Percentiles rank a stretch among this genome's conserved stretches.
phyloP scores from a whole-genome alignment of 768 basidiomycete genomes.

The Xanthoconium purpureum region DNA sequence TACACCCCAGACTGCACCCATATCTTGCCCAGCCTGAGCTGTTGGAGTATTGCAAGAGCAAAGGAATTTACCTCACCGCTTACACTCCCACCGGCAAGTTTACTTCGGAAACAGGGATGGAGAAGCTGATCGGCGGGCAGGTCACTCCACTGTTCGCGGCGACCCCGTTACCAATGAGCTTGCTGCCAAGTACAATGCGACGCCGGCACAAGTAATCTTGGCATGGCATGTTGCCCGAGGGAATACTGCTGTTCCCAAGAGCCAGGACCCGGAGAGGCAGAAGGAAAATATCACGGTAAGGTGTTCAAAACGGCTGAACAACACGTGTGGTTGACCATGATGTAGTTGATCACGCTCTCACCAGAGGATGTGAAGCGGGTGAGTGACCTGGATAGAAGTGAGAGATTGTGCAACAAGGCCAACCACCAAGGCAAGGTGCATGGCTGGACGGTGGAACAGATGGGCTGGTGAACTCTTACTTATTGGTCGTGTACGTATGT shows the following conservation, averaged over 20 bases:
- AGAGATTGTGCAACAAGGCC: too few relatives aligned
- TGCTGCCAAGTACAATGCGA: slow-evolving; percentile 30
- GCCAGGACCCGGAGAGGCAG: too few relatives aligned
- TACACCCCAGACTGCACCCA: slow-evolving; percentile 47
- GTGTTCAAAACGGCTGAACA: neutral
- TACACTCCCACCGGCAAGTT: slow-evolving; percentile 52
- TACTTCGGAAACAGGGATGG: neutral
- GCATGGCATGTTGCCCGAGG: slow-evolving; percentile 23
- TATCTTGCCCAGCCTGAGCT: slow-evolving; percentile 59
- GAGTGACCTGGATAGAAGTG: slow-evolving; percentile 31
- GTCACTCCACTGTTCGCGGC: slow-evolving; percentile 25
- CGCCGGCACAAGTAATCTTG: slow-evolving; percentile 30
- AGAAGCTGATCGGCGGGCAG: slow-evolving; percentile 7
- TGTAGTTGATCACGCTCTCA: slow-evolving; percentile 30
- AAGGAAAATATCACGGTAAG: too few relatives aligned
- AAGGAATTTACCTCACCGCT: slow-evolving; percentile 68
- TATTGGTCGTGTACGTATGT: neutral
- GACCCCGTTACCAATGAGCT: slow-evolving; percentile 29
- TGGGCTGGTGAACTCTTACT: too few relatives aligned
- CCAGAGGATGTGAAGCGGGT: slow-evolving; percentile 34
- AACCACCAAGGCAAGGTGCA: too few relatives aligned
- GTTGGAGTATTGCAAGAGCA: slow-evolving; percentile 47
- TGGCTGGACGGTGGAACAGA: too few relatives aligned
- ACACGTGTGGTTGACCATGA: slow-evolving; percentile 1
- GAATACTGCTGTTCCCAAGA: too few relatives aligned